Percentiles rank a stretch among this genome's conserved stretches.
Evolutionary conservation across 2,329 filamentous ascomycete genomes (phyloP).

Genomic region (Nectriaceae sp.): DNA sequence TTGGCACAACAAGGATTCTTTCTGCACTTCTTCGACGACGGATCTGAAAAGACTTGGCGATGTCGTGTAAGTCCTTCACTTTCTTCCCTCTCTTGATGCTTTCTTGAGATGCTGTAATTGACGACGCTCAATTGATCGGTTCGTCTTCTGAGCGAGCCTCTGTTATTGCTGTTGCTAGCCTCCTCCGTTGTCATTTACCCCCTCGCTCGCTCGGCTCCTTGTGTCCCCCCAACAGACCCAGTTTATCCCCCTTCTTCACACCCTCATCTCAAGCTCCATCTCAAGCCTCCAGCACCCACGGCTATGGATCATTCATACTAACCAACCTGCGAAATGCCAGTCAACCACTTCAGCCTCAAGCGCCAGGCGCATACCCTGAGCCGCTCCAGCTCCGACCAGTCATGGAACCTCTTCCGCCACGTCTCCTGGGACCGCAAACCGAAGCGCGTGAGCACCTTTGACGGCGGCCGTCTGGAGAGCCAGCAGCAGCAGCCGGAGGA

Average conservation of each 20-base stretch:
- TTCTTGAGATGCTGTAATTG: background rate
- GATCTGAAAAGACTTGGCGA: background rate
- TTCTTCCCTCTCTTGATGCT: background rate
- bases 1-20: background rate
- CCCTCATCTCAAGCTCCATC: too few relatives aligned
- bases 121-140: background rate
- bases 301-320: too few relatives aligned
- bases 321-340: slow-evolving; percentile 39
- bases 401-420: slow-evolving; percentile 48
- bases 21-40: background rate
- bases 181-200: background rate
- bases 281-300: too few relatives aligned
- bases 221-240: background rate
- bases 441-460: slow-evolving; percentile 37
- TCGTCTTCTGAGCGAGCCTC: background rate
- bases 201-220: too few relatives aligned
- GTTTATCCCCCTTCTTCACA: background rate
- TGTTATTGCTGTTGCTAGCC: background rate
- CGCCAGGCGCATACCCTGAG: slow-evolving; percentile 45
- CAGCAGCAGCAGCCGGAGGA: slow-evolving; percentile 23
- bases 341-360: slow-evolving; percentile 49
- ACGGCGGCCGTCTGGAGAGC: slow-evolving; percentile 35
- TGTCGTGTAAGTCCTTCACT: background rate
- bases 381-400: slow-evolving; percentile 39
- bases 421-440: slow-evolving; percentile 36